These are phyloP conservation scores for Ceratocystis huliohia DNA, from an alignment of 2,329 filamentous ascomycete genomes.

Conservation along the genomic window DNA sequence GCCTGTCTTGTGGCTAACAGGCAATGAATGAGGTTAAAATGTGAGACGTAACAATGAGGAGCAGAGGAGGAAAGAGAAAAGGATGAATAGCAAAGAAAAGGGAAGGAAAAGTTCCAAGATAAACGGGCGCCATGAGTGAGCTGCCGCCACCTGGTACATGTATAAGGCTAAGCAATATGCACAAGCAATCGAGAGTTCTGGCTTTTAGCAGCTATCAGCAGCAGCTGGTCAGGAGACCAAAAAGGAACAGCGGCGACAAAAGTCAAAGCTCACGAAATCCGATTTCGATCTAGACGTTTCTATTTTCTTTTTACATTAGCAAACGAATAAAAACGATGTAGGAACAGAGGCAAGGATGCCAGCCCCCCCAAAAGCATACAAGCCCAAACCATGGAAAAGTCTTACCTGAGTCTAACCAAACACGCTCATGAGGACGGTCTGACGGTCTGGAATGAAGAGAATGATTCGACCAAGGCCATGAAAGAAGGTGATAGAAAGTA, in stretches of 20 bases:
- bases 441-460: not conserved
- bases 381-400: not conserved
- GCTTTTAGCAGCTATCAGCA: not conserved
- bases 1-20: not conserved
- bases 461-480: too few species aligned
- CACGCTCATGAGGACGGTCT: not conserved
- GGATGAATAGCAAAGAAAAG: not conserved
- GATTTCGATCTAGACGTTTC: constrained; percentile 3
- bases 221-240: not conserved
- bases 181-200: not conserved
- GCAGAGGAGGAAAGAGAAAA: not conserved
- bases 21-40: not conserved
- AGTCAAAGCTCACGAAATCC: not conserved
- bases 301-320: constrained; percentile 1
- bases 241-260: not conserved
- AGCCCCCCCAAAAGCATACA: not conserved
- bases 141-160: too few species aligned
- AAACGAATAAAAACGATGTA: not conserved
- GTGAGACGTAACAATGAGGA: not conserved
- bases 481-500: not conserved
- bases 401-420: not conserved
- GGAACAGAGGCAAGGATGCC: not conserved
- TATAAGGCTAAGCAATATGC: not conserved
- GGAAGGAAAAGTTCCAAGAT: not conserved
- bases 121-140: not conserved